phyloP scores from a whole-genome alignment of 2,329 filamentous ascomycete genomes.

The Huntiella savannae region DNA sequence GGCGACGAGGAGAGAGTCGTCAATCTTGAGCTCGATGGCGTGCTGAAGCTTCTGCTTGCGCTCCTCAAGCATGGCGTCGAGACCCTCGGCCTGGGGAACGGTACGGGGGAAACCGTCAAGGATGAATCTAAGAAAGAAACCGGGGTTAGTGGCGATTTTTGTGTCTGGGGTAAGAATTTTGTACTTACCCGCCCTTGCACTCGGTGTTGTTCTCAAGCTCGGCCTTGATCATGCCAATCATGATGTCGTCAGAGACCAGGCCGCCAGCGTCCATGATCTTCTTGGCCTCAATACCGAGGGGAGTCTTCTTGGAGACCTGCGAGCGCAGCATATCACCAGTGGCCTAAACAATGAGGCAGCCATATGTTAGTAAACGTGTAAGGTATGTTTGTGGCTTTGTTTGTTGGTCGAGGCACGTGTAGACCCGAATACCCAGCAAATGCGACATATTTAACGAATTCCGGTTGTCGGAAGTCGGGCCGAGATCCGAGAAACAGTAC shows the following conservation, averaged over 20 bases:
- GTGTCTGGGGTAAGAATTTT: neutral
- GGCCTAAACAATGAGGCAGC: conserved; percentile 35
- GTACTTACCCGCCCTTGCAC: conserved; percentile 78
- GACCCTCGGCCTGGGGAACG: conserved; percentile 81
- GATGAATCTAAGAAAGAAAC: conserved; percentile 57
- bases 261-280: conserved; percentile 99
- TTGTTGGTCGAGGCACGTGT: too few species aligned
- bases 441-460: neutral
- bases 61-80: conserved; percentile 73
- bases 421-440: neutral
- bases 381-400: too few species aligned
- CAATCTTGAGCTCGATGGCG: conserved; percentile 90
- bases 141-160: neutral
- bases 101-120: conserved; percentile 97
- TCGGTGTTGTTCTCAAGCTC: conserved; percentile 87
- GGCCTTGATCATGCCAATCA: conserved; percentile 98
- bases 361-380: too few species aligned
- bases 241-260: conserved; percentile 94
- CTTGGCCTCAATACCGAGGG: conserved; percentile 88
- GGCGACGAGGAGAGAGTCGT: conserved; percentile 79
- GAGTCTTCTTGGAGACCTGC: conserved; percentile 93
- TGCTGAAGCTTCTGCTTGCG: conserved; percentile 78
- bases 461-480: neutral
- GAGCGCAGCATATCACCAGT: conserved; percentile 98
- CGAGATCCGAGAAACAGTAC: neutral